Conservation (phyloP, 2,329 filamentous ascomycete species). For the Trichoderma polysporum region DNA sequence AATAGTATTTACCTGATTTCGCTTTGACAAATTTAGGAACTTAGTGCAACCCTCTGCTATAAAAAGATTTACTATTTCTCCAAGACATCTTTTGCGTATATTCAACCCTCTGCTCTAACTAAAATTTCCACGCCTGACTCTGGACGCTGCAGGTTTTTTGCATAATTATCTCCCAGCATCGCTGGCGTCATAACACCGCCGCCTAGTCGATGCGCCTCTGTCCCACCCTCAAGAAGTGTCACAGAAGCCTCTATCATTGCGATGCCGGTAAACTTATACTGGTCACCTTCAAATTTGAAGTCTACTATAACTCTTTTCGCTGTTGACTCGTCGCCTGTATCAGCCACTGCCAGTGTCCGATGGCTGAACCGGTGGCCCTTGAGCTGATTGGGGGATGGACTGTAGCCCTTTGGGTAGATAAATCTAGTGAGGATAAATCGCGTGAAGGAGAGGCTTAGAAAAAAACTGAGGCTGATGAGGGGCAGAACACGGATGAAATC, state of each 20-base stretch:
- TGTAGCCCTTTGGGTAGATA: neutral
- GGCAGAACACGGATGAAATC: neutral
- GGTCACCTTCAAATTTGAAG: neutral
- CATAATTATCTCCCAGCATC: neutral
- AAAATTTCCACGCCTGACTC: neutral
- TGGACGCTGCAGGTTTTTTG: neutral
- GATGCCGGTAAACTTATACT: neutral
- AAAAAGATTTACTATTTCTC: neutral
- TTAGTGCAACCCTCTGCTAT: too few relatives aligned
- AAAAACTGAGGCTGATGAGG: neutral
- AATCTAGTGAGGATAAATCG: neutral
- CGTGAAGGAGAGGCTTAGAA: neutral
- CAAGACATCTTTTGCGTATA: neutral
- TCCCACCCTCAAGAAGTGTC: neutral
- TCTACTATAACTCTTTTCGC: neutral
- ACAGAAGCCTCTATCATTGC: neutral
- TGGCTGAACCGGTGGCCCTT: neutral
- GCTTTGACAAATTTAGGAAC: too few relatives aligned
- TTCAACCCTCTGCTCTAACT: slow-evolving; percentile 27
- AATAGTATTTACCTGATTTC: too few relatives aligned
- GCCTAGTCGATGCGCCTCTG: neutral
- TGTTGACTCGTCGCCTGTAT: neutral
- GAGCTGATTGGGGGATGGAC: neutral
- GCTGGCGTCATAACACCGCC: neutral
- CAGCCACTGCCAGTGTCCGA: neutral